Evolutionary conservation across 805 yeast species (phyloP).

Genomic region (Ogataea methanolica): DNA sequence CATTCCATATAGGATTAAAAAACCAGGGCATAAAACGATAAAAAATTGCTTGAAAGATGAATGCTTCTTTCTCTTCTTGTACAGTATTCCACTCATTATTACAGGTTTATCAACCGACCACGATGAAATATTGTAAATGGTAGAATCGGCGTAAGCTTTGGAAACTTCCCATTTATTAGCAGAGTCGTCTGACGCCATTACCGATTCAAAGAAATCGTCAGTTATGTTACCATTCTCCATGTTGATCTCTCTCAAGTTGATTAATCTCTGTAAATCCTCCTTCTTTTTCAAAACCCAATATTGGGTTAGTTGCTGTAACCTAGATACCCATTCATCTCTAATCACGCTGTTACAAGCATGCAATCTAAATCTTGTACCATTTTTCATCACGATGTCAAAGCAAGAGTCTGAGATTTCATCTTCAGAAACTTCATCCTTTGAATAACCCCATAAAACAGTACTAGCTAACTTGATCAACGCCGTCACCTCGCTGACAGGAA

Average conservation of each 20-base stretch:
- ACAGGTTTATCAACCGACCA: constrained; percentile 57
- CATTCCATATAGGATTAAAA: constrained; percentile 51
- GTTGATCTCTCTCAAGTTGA: constrained; percentile 41
- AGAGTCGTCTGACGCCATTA: constrained; percentile 34
- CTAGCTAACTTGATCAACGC: constrained; percentile 26
- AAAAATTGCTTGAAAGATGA: constrained; percentile 56
- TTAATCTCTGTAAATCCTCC: constrained; percentile 36
- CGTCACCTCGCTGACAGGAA: constrained; percentile 24
- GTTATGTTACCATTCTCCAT: constrained; percentile 38
- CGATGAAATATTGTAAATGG: constrained; percentile 50
- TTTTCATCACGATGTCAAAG: constrained; percentile 46
- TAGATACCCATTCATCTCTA: constrained; percentile 64
- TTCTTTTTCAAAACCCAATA: constrained; percentile 58
- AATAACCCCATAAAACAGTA: constrained; percentile 27
- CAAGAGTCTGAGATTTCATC: constrained; percentile 38
- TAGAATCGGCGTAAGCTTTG: constrained; percentile 48
- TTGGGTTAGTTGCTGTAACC: constrained; percentile 36
- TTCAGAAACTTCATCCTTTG: constrained; percentile 11
- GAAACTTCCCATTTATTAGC: constrained; percentile 49
- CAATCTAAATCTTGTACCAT: constrained; percentile 44
- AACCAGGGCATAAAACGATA: constrained; percentile 69
- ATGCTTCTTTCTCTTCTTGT: constrained; percentile 66
- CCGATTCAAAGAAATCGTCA: constrained; percentile 54
- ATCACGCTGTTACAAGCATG: constrained; percentile 47
- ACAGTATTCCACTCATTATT: constrained; percentile 61